These are phyloP conservation scores for Stenocarpella maydis DNA, from an alignment of 2,329 filamentous ascomycete species.

Conservation along the genomic window DNA sequence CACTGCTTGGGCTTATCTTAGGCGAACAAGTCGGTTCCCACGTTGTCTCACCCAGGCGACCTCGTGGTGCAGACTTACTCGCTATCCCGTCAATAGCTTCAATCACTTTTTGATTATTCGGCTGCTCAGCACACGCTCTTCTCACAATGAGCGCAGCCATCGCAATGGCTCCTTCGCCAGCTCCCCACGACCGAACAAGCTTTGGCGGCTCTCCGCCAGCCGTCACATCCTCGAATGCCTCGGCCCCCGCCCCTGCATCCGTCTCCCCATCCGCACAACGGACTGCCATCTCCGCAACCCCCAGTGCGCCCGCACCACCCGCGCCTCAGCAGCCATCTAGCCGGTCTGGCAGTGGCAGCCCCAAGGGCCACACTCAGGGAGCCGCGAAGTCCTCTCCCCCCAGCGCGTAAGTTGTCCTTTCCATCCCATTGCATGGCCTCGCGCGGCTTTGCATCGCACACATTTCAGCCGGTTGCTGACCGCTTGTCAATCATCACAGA, in stretches of 20 bases:
- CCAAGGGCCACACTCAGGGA: constrained; percentile 51
- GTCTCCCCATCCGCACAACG: constrained; percentile 57
- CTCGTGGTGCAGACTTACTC: constrained; percentile 18
- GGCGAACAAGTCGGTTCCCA: constrained; percentile 25
- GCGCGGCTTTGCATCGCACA: constrained; percentile 35
- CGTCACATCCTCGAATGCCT: constrained; percentile 45
- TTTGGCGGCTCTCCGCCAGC: constrained; percentile 61
- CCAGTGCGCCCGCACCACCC: constrained; percentile 49
- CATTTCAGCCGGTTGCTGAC: constrained; percentile 38
- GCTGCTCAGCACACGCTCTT: constrained; percentile 26
- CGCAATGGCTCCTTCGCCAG: constrained; percentile 73
- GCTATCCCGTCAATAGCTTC: background rate
- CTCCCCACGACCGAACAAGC: constrained; percentile 70
- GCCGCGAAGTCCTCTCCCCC: constrained; percentile 64
- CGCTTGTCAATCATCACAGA: constrained; percentile 42
- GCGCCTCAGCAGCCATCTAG: constrained; percentile 41
- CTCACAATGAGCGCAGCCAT: constrained; percentile 72
- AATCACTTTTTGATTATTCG: background rate
- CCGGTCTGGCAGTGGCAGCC: constrained; percentile 63
- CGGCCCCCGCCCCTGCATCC: constrained; percentile 42
- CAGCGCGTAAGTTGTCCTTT: constrained; percentile 61
- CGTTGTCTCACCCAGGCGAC: constrained; percentile 19
- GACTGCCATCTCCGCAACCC: constrained; percentile 50
- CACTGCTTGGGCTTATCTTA: constrained; percentile 33
- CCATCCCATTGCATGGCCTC: constrained; percentile 1